phyloP scores from a whole-genome alignment of 768 basidiomycete genomes.

The Galerina sulciceps region DNA sequence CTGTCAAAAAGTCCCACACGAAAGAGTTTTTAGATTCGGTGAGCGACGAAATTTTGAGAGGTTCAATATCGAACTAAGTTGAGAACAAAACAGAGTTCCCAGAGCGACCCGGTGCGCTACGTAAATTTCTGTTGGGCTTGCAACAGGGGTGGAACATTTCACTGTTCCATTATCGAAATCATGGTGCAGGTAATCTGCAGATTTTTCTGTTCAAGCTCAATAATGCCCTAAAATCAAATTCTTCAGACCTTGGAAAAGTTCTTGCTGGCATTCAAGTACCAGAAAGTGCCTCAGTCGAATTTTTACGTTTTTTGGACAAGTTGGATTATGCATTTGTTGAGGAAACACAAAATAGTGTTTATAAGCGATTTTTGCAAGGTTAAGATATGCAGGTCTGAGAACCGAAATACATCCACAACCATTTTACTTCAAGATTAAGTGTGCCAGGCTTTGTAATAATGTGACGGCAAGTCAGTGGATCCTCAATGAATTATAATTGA shows the following conservation, averaged over 20 bases:
- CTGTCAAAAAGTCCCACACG: conserved; percentile 72
- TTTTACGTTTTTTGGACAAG: conserved; percentile 74
- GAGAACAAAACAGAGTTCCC: conserved; percentile 76
- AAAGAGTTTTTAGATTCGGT: conserved; percentile 95
- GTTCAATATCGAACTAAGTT: background rate
- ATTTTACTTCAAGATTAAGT: no score
- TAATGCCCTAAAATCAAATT: background rate
- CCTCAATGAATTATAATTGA: background rate
- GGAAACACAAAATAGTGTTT: conserved; percentile 89
- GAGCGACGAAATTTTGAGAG: conserved; percentile 25
- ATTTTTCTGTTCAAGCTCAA: background rate
- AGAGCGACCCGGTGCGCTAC: conserved; percentile 89
- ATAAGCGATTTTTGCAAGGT: conserved; percentile 68
- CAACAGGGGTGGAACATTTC: conserved; percentile 92
- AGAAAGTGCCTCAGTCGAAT: conserved; percentile 62
- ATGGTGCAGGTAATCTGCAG: conserved; percentile 79
- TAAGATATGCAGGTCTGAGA: conserved; percentile 9
- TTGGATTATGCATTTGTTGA: conserved; percentile 91
- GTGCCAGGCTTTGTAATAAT: no score
- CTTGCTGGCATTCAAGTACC: conserved; percentile 95
- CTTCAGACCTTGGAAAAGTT: conserved; percentile 86
- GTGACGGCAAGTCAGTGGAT: no score
- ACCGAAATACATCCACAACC: background rate
- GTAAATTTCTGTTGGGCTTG: conserved; percentile 86
- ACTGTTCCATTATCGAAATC: conserved; percentile 97